These are phyloP conservation scores for Infundibulicybe gibba DNA, from an alignment of 768 basidiomycete species.

Conservation along the genomic window DNA sequence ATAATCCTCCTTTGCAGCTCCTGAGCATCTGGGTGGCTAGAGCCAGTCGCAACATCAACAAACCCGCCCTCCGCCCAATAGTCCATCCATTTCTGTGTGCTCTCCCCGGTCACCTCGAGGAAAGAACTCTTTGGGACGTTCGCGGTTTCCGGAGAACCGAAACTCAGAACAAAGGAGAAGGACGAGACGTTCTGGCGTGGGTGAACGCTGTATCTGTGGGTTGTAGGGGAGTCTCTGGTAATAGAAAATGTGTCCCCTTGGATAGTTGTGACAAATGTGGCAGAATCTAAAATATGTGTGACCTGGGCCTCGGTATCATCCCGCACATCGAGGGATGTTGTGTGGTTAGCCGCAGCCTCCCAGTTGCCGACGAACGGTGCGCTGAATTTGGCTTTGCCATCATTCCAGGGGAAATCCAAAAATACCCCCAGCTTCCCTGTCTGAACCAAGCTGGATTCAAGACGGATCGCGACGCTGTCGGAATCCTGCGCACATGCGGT, in stretches of 20 bases:
- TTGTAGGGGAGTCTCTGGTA: conserved; percentile 34
- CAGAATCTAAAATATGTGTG: conserved; percentile 33
- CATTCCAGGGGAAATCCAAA: conserved; percentile 61
- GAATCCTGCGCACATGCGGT: conserved; percentile 34
- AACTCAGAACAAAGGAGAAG: conserved; percentile 31
- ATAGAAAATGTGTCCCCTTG: conserved; percentile 36
- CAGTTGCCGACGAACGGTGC: conserved; percentile 57
- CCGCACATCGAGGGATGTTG: conserved; percentile 29
- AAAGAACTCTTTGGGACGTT: conserved; percentile 14
- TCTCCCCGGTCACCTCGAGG: conserved; percentile 25
- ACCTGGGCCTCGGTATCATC: conserved; percentile 29
- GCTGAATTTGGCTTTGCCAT: conserved; percentile 50
- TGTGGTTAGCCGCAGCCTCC: conserved; percentile 44
- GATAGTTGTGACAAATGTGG: conserved; percentile 40
- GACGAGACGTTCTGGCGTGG: conserved; percentile 19
- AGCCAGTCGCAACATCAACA: conserved; percentile 47
- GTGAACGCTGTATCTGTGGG: conserved; percentile 45
- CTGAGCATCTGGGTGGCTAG: conserved; percentile 44
- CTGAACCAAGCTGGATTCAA: conserved; percentile 37
- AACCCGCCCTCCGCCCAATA: conserved; percentile 51
- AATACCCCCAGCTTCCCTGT: conserved; percentile 40
- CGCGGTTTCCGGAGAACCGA: neutral
- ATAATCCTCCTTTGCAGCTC: conserved; percentile 57
- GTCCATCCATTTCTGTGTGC: conserved; percentile 34
- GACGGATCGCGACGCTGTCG: conserved; percentile 34